phyloP scores from a whole-genome alignment of 139 green algal species.

The Limnomonas spitsbergensis region DNA sequence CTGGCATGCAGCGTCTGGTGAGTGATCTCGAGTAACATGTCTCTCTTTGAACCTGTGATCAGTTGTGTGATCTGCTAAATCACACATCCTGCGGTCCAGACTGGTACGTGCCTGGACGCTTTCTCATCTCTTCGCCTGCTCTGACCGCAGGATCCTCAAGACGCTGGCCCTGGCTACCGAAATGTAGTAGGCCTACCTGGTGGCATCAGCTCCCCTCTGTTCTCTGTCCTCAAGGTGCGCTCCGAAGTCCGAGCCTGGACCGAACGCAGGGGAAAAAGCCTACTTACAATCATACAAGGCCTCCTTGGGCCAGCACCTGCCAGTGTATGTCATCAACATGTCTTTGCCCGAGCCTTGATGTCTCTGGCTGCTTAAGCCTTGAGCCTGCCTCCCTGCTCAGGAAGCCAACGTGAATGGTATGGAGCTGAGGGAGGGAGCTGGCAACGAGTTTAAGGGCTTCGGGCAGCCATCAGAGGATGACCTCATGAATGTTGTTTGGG shows the following conservation, averaged over 20 bases:
- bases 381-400: too few species aligned
- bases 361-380: too few species aligned
- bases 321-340: too few species aligned
- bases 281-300: too few species aligned
- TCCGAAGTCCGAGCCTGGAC: too few species aligned
- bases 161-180: slow-evolving; percentile 66
- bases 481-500: slow-evolving; percentile 65
- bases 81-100: neutral
- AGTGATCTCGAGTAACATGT: neutral
- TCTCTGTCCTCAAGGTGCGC: slow-evolving; percentile 60
- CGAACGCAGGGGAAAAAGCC: too few species aligned
- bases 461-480: slow-evolving; percentile 44
- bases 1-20: slow-evolving; percentile 20
- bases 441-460: slow-evolving; percentile 34
- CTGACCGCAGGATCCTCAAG: slow-evolving; percentile 67
- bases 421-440: slow-evolving; percentile 62
- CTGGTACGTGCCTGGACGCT: neutral
- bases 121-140: neutral
- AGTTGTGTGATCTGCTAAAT: neutral
- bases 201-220: slow-evolving; percentile 60
- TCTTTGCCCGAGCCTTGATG: too few species aligned
- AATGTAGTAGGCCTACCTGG: slow-evolving; percentile 85
- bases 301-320: too few species aligned
- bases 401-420: slow-evolving; percentile 76
- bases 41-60: neutral